These are phyloP conservation scores for Bonnemaisonia californica DNA, from an alignment of 31 red algal species.

Conservation along the genomic window DNA sequence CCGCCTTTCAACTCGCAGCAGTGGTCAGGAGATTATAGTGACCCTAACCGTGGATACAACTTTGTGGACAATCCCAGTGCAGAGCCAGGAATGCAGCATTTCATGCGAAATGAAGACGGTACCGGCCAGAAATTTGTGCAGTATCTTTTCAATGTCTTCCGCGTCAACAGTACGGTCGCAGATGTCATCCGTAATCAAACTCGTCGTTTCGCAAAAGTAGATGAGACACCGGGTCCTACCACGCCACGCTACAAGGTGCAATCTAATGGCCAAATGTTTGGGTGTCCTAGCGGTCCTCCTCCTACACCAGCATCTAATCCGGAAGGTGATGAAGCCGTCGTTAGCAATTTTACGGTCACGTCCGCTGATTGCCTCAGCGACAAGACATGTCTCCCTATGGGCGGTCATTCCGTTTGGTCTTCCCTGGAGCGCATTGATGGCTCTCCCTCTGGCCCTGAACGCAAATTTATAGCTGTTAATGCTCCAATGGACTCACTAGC, in stretches of 20 bases:
- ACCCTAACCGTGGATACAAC: not conserved
- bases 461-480: slow-evolving; percentile 48
- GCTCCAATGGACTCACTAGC: slow-evolving; percentile 82
- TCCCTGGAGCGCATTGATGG: slow-evolving; percentile 31
- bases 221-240: slow-evolving; percentile 4
- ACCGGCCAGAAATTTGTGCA: slow-evolving; percentile 31
- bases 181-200: slow-evolving; percentile 33
- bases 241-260: slow-evolving; percentile 61
- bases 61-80: not conserved
- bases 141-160: slow-evolving; percentile 76
- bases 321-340: not conserved
- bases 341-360: slow-evolving; percentile 24
- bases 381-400: slow-evolving; percentile 77
- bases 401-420: slow-evolving; percentile 78
- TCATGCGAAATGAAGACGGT: slow-evolving; percentile 29
- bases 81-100: not conserved
- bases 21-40: not conserved
- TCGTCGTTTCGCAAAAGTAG: slow-evolving; percentile 12
- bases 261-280: slow-evolving; percentile 71
- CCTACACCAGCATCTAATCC: not conserved
- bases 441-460: not conserved
- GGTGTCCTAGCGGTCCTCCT: slow-evolving; percentile 31
- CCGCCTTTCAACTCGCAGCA: not conserved
- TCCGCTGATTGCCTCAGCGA: slow-evolving; percentile 57
- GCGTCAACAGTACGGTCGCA: slow-evolving; percentile 34